phyloP scores from a whole-genome alignment of 495 filamentous ascomycete genomes.

The Talaromyces stipitatus region DNA sequence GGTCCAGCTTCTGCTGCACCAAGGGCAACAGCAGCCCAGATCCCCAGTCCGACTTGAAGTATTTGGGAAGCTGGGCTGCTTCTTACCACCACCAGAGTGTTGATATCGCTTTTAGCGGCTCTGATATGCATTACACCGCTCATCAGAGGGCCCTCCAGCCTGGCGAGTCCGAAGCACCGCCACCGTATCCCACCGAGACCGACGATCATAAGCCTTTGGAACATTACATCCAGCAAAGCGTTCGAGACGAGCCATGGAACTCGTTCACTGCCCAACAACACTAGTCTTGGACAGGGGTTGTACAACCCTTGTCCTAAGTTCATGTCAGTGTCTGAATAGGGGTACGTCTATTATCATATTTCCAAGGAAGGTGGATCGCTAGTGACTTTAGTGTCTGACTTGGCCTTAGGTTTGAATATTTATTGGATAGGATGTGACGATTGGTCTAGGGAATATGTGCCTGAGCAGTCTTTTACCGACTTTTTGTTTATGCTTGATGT shows the following conservation, averaged over 20 bases:
- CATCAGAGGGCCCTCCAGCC: neutral
- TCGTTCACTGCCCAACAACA: neutral
- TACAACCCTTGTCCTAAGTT: neutral
- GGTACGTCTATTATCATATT: neutral
- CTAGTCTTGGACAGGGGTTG: neutral
- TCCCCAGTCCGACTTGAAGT: neutral
- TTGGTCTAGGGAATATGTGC: neutral
- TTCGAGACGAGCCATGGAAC: neutral
- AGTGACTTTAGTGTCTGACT: neutral
- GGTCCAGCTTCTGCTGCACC: neutral
- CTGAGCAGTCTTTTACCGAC: neutral
- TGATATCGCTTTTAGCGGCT: neutral
- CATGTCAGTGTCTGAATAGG: neutral
- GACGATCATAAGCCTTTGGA: neutral
- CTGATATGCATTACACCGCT: neutral
- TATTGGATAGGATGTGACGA: neutral
- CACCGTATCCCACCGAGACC: neutral
- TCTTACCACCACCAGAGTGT: neutral
- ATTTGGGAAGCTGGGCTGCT: neutral
- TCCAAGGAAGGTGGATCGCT: neutral
- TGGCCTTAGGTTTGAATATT: neutral
- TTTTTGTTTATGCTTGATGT: neutral
- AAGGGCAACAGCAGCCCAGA: neutral
- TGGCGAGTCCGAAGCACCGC: neutral
- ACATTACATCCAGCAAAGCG: neutral